Evolutionary conservation across 2,329 filamentous ascomycete species (phyloP), one percentile per base, ranked within the genome.

Genomic region (Peltaster fructicola): DNA sequence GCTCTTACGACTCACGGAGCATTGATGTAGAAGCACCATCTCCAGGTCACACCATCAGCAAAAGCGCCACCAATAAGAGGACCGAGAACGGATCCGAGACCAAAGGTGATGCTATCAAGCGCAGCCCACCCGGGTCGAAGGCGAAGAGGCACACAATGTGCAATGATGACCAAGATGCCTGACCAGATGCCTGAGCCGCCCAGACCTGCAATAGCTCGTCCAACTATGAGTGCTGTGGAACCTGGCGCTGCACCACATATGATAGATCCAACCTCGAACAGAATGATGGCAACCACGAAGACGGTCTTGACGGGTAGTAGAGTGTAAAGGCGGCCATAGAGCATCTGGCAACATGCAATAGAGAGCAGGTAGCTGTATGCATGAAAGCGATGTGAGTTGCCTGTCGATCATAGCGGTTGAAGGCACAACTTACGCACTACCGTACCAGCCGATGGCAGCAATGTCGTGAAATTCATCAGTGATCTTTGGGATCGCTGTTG

Each of bases 21-120:
- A 33, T 68, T 66, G 40, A 66, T 63, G 28, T 57, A 61, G 43
- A 60, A 59, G 33, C 53, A 62, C 56, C 57, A 60, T 7, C 27
- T 22, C 27, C 27, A 29, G 15, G 27, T 22, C 2, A 26, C 14
- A 14, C 33, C 26, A 33, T 46, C 38, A 33, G 49, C 39, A 10
- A 41, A 40, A 11, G 37, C 43, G 16, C 47, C 49, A 1, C 47
- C 50, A 7, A 53, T 24, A 20, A 62, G 42, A 8, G 59, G 58
- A 7, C 58, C 57, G 7, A 52, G 46, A 7, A 59, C 54, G 23
- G 39, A 42, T 6, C 56, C 54, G 26, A 62, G 47, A 5, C 55
- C 53, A 35, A 56, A 59, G 45, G 59, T 57, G 20, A 49, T 31
- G 24, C 56, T 56, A 17, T 60, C 50, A 8, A 61, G 10, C 4